Conservation (phyloP, 2,329 filamentous ascomycete genomes). For the Ophiostoma triangulosporum region DNA sequence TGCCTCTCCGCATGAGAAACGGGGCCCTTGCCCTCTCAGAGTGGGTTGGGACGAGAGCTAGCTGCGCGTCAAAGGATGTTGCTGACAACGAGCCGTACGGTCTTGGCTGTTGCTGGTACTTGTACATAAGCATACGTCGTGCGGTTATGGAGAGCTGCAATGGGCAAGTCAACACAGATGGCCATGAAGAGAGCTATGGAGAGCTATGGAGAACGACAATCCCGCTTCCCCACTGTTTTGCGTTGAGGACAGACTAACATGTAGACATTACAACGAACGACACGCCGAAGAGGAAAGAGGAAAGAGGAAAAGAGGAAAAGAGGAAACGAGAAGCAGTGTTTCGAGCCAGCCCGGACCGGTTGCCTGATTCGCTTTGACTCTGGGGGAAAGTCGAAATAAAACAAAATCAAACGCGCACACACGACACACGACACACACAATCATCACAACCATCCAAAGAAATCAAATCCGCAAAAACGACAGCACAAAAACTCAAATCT, state of each 20-base stretch:
- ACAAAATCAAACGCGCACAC: neutral
- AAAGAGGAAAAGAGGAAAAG: neutral
- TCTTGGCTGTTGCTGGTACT: neutral
- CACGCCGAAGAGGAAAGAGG: too few species aligned
- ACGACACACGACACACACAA: too few species aligned
- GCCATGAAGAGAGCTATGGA: neutral
- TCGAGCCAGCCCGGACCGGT: neutral
- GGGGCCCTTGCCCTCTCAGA: neutral
- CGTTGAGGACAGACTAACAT: neutral
- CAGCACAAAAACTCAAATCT: neutral
- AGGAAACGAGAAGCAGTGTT: neutral
- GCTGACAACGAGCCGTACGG: neutral
- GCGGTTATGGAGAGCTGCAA: neutral
- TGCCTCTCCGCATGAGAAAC: neutral
- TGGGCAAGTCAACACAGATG: neutral
- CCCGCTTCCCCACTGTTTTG: constrained; percentile 8
- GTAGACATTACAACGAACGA: neutral
- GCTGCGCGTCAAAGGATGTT: neutral
- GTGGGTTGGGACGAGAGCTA: neutral
- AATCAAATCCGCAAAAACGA: neutral
- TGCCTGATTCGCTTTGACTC: neutral
- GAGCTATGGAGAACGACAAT: constrained; percentile 1
- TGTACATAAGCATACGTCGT: neutral
- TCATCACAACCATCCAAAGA: too few species aligned
- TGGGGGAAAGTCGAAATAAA: neutral